Conservation (phyloP, 106 monocot species). For the Ottelia alismoides region DNA sequence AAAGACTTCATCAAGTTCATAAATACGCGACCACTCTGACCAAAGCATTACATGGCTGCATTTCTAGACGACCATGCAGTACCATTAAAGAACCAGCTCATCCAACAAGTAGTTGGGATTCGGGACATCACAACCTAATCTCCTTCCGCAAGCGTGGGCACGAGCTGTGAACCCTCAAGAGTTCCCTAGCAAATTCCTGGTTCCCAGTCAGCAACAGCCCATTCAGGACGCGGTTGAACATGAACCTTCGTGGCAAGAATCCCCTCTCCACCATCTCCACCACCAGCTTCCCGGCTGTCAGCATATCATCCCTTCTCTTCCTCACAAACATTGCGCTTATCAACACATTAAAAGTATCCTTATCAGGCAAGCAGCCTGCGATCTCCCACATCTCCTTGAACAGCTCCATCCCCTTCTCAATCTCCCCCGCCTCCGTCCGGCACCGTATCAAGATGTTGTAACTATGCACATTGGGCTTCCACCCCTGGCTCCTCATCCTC, state of each 20-base stretch:
- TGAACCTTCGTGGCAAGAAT: conserved; percentile 49
- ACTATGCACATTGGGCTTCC: conserved; percentile 55
- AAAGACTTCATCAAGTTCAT: too few relatives aligned
- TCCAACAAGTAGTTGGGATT: too few relatives aligned
- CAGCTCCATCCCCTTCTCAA: conserved; percentile 45
- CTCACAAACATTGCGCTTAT: conserved; percentile 79
- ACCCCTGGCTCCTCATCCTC: conserved; percentile 33
- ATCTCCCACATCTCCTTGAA: conserved; percentile 51
- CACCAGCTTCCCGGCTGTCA: conserved; percentile 62
- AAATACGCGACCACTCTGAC: too few relatives aligned
- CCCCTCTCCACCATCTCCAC: conserved; percentile 79
- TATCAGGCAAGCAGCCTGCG: conserved; percentile 47
- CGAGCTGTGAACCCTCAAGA: conserved; percentile 62
- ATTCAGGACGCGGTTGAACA: conserved; percentile 73
- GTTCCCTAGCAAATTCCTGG: conserved; percentile 51
- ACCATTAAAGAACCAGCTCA: too few relatives aligned
- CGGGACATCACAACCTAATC: conserved; percentile 37
- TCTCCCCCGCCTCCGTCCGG: conserved; percentile 53
- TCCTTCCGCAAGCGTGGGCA: conserved; percentile 24
- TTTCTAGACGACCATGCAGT: too few relatives aligned
- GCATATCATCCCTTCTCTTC: conserved; percentile 54
- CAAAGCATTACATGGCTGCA: too few relatives aligned
- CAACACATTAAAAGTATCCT: conserved; percentile 69
- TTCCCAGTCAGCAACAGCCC: conserved; percentile 77
- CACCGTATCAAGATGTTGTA: conserved; percentile 56